These are phyloP conservation scores for Yarrowia porcina DNA, from an alignment of 805 yeast genomes.

Conservation along the genomic window DNA sequence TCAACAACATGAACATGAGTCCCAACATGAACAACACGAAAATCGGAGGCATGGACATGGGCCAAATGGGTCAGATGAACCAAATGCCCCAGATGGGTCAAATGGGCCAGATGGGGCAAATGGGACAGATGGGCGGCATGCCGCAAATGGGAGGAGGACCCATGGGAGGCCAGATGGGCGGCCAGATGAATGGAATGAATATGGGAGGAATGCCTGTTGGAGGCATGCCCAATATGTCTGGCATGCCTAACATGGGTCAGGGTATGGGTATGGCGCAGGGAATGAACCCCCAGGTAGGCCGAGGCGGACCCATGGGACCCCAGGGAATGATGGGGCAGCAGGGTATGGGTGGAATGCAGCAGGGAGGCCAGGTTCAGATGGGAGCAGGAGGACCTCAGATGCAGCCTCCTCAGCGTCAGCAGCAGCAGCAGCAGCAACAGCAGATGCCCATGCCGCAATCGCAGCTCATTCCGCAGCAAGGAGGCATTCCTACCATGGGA, in stretches of 20 bases:
- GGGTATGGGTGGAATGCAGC: conserved; percentile 1
- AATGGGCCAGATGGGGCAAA: conserved; percentile 11
- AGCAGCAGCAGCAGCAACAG: conserved; percentile 25
- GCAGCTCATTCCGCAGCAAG: conserved; percentile 25
- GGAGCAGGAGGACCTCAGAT: conserved; percentile 15
- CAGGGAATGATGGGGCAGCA: conserved; percentile 15
- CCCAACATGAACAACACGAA: conserved; percentile 21
- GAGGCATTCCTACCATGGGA: neutral
- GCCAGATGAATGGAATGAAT: conserved; percentile 29
- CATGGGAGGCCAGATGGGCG: conserved; percentile 9
- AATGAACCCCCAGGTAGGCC: conserved; percentile 21
- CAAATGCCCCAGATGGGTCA: neutral
- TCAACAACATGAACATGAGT: conserved; percentile 14
- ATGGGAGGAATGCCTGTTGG: neutral
- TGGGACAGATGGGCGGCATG: neutral
- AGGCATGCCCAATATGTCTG: conserved; percentile 26
- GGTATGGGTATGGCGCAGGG: conserved; percentile 5
- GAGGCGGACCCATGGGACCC: conserved; percentile 13
- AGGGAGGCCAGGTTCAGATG: conserved; percentile 13
- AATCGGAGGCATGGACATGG: conserved; percentile 20
- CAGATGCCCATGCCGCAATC: conserved; percentile 26
- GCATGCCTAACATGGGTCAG: conserved; percentile 23
- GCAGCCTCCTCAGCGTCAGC: conserved; percentile 29
- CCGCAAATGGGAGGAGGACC: neutral
- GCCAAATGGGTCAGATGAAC: conserved; percentile 1